Evolutionary conservation across 2,329 filamentous ascomycete species (phyloP).

Genomic region (Colletotrichum melonis): DNA sequence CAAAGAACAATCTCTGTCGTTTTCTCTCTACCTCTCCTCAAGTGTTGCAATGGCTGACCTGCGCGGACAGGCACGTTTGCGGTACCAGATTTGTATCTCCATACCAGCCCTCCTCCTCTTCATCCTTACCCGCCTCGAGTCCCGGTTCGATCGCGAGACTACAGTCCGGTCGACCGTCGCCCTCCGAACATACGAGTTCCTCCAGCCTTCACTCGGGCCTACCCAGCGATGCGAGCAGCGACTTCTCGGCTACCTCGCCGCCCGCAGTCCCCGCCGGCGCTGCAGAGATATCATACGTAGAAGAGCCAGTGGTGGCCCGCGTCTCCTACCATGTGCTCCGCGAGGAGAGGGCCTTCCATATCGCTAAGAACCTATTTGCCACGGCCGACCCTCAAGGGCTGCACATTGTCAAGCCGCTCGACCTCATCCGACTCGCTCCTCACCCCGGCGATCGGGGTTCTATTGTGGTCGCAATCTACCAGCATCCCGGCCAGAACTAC

Average conservation of each 20-base stretch:
- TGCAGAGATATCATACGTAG: constrained; percentile 65
- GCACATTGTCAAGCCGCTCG: constrained; percentile 84
- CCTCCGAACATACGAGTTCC: constrained; percentile 52
- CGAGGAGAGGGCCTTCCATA: constrained; percentile 88
- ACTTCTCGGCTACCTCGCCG: constrained; percentile 51
- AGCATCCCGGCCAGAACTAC: constrained; percentile 80
- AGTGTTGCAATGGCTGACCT: constrained; percentile 25
- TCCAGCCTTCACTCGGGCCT: constrained; percentile 44
- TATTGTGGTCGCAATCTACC: constrained; percentile 85
- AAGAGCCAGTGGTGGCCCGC: constrained; percentile 80
- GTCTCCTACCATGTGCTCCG: constrained; percentile 85
- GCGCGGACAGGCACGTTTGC: constrained; percentile 68
- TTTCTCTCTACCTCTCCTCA: neutral
- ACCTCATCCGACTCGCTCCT: constrained; percentile 78
- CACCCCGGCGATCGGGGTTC: constrained; percentile 75
- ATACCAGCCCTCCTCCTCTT: constrained; percentile 58
- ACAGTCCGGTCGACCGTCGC: constrained; percentile 55
- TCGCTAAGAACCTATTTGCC: constrained; percentile 77
- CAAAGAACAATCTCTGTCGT: neutral
- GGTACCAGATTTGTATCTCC: constrained; percentile 70
- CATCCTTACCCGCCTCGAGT: constrained; percentile 54
- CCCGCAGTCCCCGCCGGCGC: constrained; percentile 47
- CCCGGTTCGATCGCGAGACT: constrained; percentile 56
- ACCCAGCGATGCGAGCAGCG: constrained; percentile 52
- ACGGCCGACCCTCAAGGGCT: constrained; percentile 78